These are phyloP conservation scores for Colletotrichum plurivorum DNA, from an alignment of 2,329 filamentous ascomycete genomes.

Conservation along the genomic window DNA sequence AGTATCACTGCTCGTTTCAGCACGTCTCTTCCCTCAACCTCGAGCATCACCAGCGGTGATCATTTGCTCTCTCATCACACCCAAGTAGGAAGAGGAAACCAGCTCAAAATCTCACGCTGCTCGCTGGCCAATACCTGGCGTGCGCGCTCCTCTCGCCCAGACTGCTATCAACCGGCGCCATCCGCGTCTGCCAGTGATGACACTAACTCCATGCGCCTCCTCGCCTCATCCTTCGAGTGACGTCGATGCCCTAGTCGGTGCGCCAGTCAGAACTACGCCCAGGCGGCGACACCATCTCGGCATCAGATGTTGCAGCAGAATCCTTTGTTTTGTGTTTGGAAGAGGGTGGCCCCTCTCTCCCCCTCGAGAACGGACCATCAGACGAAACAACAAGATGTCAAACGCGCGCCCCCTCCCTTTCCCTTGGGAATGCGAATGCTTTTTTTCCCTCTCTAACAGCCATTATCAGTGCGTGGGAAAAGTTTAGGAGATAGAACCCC, in stretches of 20 bases:
- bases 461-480: not conserved
- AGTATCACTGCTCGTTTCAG: constrained; percentile 35
- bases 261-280: constrained; percentile 1
- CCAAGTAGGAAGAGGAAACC: not conserved
- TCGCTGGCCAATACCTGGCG: not conserved
- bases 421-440: not conserved
- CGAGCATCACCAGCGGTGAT: constrained; percentile 5
- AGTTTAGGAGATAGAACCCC: constrained; percentile 5
- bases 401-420: not conserved
- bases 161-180: not conserved
- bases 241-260: constrained; percentile 13
- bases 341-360: not conserved
- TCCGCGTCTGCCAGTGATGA: constrained; percentile 6
- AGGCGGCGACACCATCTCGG: constrained; percentile 25
- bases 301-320: constrained; percentile 17
- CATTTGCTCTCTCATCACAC: not conserved
- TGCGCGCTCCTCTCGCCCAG: no score
- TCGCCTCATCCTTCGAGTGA: constrained; percentile 22
- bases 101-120: constrained; percentile 17
- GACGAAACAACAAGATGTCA: constrained; percentile 34
- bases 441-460: not conserved
- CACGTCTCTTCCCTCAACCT: constrained; percentile 3
- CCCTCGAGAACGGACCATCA: constrained; percentile 26
- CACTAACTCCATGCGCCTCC: not conserved
- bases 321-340: constrained; percentile 4